Conservation (phyloP, 768 basidiomycete genomes). For the Russula ochroleuca region DNA sequence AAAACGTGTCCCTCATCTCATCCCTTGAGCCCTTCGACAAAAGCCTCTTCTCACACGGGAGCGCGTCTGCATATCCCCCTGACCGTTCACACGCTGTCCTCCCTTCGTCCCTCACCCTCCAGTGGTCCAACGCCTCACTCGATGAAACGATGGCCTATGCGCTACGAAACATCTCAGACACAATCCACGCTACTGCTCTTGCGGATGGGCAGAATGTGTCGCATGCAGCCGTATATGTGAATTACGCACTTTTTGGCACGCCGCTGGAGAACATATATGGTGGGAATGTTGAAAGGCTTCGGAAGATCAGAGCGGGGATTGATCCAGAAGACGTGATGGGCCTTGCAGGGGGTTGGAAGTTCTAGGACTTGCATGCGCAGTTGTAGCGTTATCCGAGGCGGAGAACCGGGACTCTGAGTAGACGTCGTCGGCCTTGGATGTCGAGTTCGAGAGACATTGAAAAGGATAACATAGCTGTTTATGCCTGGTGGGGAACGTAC, state of each 20-base stretch:
- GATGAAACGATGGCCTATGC: constrained; percentile 43
- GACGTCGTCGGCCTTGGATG: too few relatives aligned
- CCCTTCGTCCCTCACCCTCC: neutral
- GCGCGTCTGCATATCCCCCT: constrained; percentile 16
- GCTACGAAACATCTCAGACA: constrained; percentile 26
- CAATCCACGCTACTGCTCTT: constrained; percentile 11
- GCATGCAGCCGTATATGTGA: constrained; percentile 20
- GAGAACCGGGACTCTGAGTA: too few relatives aligned
- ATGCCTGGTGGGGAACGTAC: too few relatives aligned
- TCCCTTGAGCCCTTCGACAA: neutral
- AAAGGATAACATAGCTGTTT: too few relatives aligned
- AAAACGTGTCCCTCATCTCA: neutral
- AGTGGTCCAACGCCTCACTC: constrained; percentile 25
- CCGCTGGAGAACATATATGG: constrained; percentile 27
- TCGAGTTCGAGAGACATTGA: too few relatives aligned
- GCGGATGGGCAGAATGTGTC: constrained; percentile 27
- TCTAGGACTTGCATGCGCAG: neutral
- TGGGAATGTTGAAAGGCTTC: constrained; percentile 18
- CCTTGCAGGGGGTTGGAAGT: constrained; percentile 29
- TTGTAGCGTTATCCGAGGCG: too few relatives aligned
- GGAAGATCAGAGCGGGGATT: constrained; percentile 7
- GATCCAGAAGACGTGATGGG: constrained; percentile 30
- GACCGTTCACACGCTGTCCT: constrained; percentile 17
- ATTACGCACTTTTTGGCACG: constrained; percentile 25
- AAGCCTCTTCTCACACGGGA: constrained; percentile 2